phyloP scores from a whole-genome alignment of 306 rosid genomes.

The Trifolium pratense region DNA sequence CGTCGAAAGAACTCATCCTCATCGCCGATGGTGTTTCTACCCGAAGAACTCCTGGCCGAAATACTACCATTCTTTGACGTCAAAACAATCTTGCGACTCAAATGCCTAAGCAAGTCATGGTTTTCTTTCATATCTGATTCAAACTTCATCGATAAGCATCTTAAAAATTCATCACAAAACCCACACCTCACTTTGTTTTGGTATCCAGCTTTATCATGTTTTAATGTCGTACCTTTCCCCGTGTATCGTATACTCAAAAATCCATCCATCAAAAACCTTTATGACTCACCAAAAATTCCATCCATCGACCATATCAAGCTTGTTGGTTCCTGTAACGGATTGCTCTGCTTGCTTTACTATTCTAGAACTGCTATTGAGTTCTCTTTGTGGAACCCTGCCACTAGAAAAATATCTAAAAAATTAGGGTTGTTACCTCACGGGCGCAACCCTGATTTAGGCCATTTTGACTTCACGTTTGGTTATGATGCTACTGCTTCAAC shows the following conservation, averaged over 20 bases:
- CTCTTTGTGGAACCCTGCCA: not conserved
- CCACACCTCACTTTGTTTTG: too few species aligned
- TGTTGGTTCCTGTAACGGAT: conserved; percentile 10
- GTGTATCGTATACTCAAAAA: not conserved
- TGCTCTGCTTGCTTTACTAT: not conserved
- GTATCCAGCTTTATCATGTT: accelerated
- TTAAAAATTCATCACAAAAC: too few species aligned
- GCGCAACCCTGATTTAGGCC: too few species aligned
- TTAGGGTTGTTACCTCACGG: not conserved
- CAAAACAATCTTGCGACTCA: too few species aligned
- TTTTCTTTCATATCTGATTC: too few species aligned
- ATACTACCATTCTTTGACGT: too few species aligned
- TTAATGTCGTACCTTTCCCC: not conserved
- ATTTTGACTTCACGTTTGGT: too few species aligned
- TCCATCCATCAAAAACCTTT: not conserved
- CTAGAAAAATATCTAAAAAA: not conserved
- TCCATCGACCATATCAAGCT: not conserved
- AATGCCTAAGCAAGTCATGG: too few species aligned
- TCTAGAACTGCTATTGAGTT: not conserved
- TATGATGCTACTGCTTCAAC: not conserved
- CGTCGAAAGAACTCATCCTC: too few species aligned
- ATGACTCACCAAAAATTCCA: too few species aligned
- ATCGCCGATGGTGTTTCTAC: conserved; percentile 46
- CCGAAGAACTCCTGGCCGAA: not conserved
- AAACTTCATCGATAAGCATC: too few species aligned